phyloP scores from a whole-genome alignment of 2,329 filamentous ascomycete species.

The Pezicula neosporulosa region DNA sequence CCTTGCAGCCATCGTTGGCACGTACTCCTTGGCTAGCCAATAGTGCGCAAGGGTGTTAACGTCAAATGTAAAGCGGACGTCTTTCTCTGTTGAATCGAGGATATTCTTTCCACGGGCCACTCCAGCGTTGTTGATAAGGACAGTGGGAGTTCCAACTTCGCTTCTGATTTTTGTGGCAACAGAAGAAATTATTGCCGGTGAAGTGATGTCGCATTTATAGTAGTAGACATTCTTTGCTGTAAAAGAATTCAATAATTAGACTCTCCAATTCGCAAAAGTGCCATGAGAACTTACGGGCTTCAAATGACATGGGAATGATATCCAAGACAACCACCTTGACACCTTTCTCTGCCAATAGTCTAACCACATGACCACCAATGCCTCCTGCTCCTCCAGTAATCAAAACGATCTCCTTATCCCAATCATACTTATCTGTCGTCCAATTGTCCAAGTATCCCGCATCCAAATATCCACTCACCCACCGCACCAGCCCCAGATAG shows the following conservation, averaged over 20 bases:
- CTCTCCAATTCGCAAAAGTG: background rate
- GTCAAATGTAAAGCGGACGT: conserved; percentile 65
- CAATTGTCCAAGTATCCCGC: conserved; percentile 46
- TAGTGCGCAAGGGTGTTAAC: conserved; percentile 69
- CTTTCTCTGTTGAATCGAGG: conserved; percentile 51
- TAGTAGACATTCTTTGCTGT: conserved; percentile 56
- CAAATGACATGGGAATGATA: conserved; percentile 57
- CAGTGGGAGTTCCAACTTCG: conserved; percentile 59
- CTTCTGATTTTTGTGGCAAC: conserved; percentile 50
- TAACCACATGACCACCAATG: conserved; percentile 65
- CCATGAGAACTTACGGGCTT: conserved; percentile 37
- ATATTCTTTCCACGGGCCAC: conserved; percentile 59
- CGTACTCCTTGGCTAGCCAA: conserved; percentile 62
- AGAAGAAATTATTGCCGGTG: conserved; percentile 45
- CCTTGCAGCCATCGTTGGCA: conserved; percentile 57
- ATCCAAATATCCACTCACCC: conserved; percentile 49
- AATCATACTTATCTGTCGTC: conserved; percentile 54
- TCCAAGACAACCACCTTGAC: conserved; percentile 71
- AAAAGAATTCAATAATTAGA: background rate
- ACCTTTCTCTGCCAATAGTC: conserved; percentile 58
- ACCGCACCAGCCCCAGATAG: conserved; percentile 46
- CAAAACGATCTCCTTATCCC: conserved; percentile 66
- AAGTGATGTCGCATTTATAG: conserved; percentile 69
- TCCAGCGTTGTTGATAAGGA: conserved; percentile 72
- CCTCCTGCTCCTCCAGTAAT: conserved; percentile 74